Evolutionary conservation across 371 early-diverging fungal genomes (phyloP).

Genomic region (Mortierella sp.): DNA sequence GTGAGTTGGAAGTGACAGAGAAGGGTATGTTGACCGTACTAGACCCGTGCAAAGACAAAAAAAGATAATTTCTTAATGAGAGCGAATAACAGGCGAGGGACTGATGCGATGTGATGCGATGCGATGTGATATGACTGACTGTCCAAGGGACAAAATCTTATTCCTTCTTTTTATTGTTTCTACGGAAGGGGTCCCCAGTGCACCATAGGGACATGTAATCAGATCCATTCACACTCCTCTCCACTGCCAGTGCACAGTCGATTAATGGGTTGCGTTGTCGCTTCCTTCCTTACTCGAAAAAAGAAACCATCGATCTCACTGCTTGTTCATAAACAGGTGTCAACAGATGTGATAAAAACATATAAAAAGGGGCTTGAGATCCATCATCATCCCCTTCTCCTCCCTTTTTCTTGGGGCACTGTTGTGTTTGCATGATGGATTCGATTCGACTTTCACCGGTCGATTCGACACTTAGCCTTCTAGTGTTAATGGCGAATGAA

Average conservation of each 20-base stretch:
- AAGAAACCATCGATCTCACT: not conserved
- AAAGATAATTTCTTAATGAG: not conserved
- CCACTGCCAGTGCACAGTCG: not conserved
- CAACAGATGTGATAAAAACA: constrained; percentile 9
- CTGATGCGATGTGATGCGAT: constrained; percentile 13
- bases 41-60: not conserved
- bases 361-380: not conserved
- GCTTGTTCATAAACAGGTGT: not conserved
- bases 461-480: not conserved
- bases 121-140: constrained; percentile 10
- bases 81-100: not conserved
- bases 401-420: not conserved
- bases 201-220: not conserved
- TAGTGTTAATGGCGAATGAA: too few species aligned
- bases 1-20: too few species aligned
- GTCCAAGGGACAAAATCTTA: not conserved
- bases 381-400: not conserved
- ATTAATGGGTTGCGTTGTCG: not conserved
- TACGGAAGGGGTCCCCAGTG: not conserved
- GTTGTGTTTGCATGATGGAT: not conserved
- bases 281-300: not conserved
- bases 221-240: not conserved
- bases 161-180: not conserved
- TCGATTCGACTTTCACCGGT: not conserved
- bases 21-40: not conserved